These are phyloP conservation scores for Gigaspora rosea DNA, from an alignment of 192 early-diverging fungal species.

Conservation along the genomic window DNA sequence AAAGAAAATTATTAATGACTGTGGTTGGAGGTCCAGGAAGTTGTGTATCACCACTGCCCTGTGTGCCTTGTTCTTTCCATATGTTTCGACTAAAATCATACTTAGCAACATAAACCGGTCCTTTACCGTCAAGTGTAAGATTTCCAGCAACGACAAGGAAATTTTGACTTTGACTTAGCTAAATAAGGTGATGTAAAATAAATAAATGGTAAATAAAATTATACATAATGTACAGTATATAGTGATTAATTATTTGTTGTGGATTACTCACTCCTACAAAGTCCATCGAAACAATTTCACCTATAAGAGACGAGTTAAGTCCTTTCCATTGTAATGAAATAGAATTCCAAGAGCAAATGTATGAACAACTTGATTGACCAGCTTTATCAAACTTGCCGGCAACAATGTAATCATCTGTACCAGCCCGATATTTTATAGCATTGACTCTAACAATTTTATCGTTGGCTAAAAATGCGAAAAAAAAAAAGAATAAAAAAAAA, in stretches of 20 bases:
- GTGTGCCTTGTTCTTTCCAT: conserved; percentile 37
- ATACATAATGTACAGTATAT: neutral
- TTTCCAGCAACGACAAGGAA: conserved; percentile 43
- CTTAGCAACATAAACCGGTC: conserved; percentile 42
- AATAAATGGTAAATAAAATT: neutral
- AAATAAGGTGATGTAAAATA: neutral
- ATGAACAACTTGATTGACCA: conserved; percentile 32
- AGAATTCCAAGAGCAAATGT: conserved; percentile 33
- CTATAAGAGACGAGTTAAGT: conserved; percentile 32
- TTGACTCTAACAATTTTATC: conserved; percentile 28
- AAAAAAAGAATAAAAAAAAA: neutral
- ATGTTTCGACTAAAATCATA: conserved; percentile 50
- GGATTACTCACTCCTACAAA: conserved; percentile 30
- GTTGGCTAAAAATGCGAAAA: neutral
- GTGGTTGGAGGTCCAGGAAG: conserved; percentile 55
- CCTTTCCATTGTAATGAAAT: conserved; percentile 32
- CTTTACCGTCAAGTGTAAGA: conserved; percentile 37
- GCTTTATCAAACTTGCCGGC: conserved; percentile 60
- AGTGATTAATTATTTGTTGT: too few species aligned
- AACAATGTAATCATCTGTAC: conserved; percentile 46
- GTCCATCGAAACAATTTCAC: conserved; percentile 38
- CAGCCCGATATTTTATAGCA: conserved; percentile 14
- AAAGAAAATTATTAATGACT: conserved; percentile 42
- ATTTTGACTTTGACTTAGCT: neutral
- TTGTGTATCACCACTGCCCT: neutral